Evolutionary conservation across 2,329 filamentous ascomycete genomes (phyloP), one percentile per base, ranked within the genome.

Genomic region (Zelopaecilomyces penicillatus): DNA sequence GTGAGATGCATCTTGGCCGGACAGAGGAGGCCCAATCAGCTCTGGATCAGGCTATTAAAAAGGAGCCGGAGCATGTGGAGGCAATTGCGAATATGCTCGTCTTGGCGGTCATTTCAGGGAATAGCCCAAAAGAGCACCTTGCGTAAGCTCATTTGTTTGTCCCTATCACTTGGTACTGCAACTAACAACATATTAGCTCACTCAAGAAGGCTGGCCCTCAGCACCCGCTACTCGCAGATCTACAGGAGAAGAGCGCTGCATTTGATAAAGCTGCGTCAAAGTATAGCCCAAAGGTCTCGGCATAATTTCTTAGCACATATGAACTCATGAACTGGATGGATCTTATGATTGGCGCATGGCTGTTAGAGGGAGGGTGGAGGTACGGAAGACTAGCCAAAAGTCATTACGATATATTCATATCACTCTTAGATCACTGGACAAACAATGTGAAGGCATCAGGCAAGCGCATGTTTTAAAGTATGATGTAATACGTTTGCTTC

Each of bases 231-330:
- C 64, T 96, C 46, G 62, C 66, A 35, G 90, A 95, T 55, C 67
- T 95, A 55, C 75, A 81, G 57, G 87, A 88, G 67, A 97, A 95
- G 82, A 87, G 81, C 63, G 77, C 74, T n/a, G 67, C 89, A 46
- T 97, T 97, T 61, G 87, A 95, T 64, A 82, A 82, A 57, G 90
- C 90, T 9, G 87, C 86, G 19, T 74, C 79, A 28, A 97, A 95
- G 69, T 97, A 93, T 66, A 83, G 80, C 53, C 78, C 90, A 31
- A 95, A 91, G 72, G 87, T 88, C 50, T 74, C 82, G 49, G 73
- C 76, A 49, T 67, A 54, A 45, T 39, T 37, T 37, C 34, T 27
- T n/a, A 54, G 47, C 45, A 48, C 32, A 41, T 37, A 38, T 26
- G 36, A 19, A 43, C 44, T 38, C 44, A 31, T 46, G 42, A 42